Conservation (phyloP, 2,329 filamentous ascomycete genomes). For the Westerdykella aurantiaca region DNA sequence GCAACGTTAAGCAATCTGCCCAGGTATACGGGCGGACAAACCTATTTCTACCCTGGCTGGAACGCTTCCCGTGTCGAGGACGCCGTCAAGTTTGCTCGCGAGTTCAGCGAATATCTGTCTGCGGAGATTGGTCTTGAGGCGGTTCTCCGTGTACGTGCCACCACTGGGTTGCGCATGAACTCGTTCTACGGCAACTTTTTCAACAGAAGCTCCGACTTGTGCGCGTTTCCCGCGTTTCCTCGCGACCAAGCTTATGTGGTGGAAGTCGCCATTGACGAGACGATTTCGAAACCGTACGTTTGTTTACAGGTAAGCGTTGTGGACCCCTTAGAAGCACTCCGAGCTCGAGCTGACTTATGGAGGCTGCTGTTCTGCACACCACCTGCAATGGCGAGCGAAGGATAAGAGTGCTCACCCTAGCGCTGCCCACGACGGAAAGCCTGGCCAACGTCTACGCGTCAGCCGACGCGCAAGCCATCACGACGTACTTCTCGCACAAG, state of each 20-base stretch:
- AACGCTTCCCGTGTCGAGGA: constrained; percentile 90
- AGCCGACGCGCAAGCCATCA: constrained; percentile 88
- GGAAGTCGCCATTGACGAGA: constrained; percentile 96
- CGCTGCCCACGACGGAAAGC: constrained; percentile 85
- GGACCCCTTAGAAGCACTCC: not conserved
- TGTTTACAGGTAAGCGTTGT: constrained; percentile 45
- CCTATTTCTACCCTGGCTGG: constrained; percentile 98
- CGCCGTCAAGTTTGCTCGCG: constrained; percentile 93
- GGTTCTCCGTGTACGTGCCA: constrained; percentile 89
- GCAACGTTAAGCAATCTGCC: constrained; percentile 93
- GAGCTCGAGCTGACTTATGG: constrained; percentile 46
- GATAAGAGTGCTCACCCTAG: constrained; percentile 89
- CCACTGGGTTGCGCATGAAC: constrained; percentile 90
- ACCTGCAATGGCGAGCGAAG: constrained; percentile 95
- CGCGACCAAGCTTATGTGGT: constrained; percentile 97
- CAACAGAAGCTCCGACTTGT: constrained; percentile 94
- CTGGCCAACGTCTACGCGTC: constrained; percentile 89
- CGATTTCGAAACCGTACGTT: constrained; percentile 84
- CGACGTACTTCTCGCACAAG: constrained; percentile 94
- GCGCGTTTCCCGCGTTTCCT: constrained; percentile 95
- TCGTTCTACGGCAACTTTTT: constrained; percentile 99
- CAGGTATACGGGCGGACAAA: constrained; percentile 93
- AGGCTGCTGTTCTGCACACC: constrained; percentile 92
- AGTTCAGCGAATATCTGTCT: constrained; percentile 96
- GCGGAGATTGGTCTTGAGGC: constrained; percentile 94